Conservation (phyloP, 345 rosid species). For the Sonneratia caseolaris region DNA sequence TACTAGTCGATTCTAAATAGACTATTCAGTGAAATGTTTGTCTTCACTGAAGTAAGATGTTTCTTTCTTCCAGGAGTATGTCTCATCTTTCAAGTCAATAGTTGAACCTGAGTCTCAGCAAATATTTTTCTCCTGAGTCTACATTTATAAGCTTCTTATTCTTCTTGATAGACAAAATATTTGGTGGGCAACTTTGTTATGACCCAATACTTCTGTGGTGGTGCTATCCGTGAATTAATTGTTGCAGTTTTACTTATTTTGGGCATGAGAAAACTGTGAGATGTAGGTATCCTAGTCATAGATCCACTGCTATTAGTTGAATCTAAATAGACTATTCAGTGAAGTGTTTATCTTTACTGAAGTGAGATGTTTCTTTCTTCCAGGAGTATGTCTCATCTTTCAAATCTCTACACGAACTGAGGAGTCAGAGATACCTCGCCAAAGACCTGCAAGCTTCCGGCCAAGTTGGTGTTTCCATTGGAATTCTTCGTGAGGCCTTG, state of each 20-base stretch:
- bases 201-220: not conserved
- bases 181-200: not conserved
- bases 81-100: not conserved
- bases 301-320: not conserved
- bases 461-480: slow-evolving; percentile 44
- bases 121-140: not conserved
- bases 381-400: slow-evolving; percentile 53
- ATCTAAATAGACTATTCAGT: not conserved
- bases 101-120: not conserved
- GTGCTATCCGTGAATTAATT: not conserved
- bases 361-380: slow-evolving; percentile 3
- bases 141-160: not conserved
- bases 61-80: slow-evolving; percentile 39
- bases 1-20: not conserved
- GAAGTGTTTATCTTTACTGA: not conserved
- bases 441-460: slow-evolving; percentile 26
- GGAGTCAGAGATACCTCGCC: slow-evolving; percentile 46
- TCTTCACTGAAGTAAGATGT: not conserved
- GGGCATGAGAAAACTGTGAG: not conserved
- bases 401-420: slow-evolving; percentile 55
- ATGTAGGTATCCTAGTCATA: not conserved
- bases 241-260: no score
- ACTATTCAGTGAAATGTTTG: not conserved
- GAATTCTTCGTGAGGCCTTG: slow-evolving; percentile 47
- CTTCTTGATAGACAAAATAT: not conserved